These are phyloP conservation scores for Penicillium sp. DNA, from an alignment of 2,329 filamentous ascomycete genomes.

Conservation along the genomic window DNA sequence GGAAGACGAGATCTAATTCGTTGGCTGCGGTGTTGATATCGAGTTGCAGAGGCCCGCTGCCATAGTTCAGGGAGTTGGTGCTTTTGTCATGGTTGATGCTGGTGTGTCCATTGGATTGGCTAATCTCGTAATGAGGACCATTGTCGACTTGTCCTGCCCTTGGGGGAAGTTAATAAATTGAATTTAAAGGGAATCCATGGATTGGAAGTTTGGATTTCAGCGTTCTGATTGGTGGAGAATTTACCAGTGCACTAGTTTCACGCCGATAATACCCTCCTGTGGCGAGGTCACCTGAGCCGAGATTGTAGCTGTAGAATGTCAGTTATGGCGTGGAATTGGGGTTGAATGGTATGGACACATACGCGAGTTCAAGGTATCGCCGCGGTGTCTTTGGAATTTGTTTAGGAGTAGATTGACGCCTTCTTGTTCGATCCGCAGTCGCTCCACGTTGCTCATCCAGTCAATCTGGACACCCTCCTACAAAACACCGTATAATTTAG, in stretches of 20 bases:
- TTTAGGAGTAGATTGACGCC: constrained; percentile 39
- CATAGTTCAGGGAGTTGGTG: constrained; percentile 29
- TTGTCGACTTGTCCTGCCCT: constrained; percentile 39
- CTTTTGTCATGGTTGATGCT: constrained; percentile 28
- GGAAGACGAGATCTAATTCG: constrained; percentile 34
- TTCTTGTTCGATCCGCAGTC: constrained; percentile 31
- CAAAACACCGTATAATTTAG: neutral
- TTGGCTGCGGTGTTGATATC: constrained; percentile 37
- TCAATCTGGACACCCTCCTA: constrained; percentile 41
- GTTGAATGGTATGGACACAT: constrained; percentile 1
- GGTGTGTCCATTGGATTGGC: constrained; percentile 26
- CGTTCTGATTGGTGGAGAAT: neutral
- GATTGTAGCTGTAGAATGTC: constrained; percentile 30
- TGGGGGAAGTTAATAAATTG: neutral
- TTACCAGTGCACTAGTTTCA: constrained; percentile 41
- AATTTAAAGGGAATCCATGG: neutral
- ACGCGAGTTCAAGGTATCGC: constrained; percentile 44
- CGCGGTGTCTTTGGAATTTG: constrained; percentile 38
- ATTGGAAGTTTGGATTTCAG: neutral
- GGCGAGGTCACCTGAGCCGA: constrained; percentile 37
- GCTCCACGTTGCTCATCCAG: constrained; percentile 46
- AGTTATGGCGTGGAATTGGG: neutral
- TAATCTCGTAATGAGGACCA: constrained; percentile 38
- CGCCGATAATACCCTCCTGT: constrained; percentile 40
- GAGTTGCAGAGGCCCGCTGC: constrained; percentile 35